phyloP scores from a whole-genome alignment of 2,329 filamentous ascomycete species.

The Epicoccum sorghinum region DNA sequence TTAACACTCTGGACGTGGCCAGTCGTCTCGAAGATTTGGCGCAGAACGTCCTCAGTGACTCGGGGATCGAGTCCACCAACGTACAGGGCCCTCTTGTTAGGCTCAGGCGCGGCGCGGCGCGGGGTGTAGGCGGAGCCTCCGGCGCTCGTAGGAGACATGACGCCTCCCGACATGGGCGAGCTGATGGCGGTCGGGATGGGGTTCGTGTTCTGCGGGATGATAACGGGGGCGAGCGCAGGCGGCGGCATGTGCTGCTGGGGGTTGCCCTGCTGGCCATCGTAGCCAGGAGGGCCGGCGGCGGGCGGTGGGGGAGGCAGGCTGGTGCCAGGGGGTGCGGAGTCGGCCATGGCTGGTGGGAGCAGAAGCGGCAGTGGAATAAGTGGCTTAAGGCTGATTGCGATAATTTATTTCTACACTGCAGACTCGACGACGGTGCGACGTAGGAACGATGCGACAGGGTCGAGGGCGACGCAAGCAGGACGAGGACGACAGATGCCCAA shows the following conservation, averaged over 20 bases:
- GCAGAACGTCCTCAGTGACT: constrained; percentile 93
- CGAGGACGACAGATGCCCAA: constrained; percentile 15
- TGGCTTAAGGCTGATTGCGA: constrained; percentile 1
- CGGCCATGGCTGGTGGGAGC: constrained; percentile 68
- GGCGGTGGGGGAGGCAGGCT: constrained; percentile 75
- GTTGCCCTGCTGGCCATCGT: constrained; percentile 63
- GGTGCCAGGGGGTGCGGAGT: constrained; percentile 67
- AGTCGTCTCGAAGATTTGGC: constrained; percentile 98
- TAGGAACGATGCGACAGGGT: constrained; percentile 15
- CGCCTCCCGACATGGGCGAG: constrained; percentile 77
- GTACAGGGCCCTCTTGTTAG: constrained; percentile 97
- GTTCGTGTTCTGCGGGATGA: constrained; percentile 95
- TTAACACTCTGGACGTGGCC: constrained; percentile 98
- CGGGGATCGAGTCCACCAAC: constrained; percentile 93
- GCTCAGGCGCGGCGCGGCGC: constrained; percentile 91
- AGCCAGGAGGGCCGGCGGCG: constrained; percentile 74
- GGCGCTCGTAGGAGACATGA: constrained; percentile 81
- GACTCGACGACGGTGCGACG: constrained; percentile 2
- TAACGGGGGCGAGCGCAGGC: constrained; percentile 79
- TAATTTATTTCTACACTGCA: constrained; percentile 7
- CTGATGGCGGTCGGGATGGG: constrained; percentile 92
- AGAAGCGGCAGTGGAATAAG: constrained; percentile 15
- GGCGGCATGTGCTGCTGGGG: constrained; percentile 83
- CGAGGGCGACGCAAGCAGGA: constrained; percentile 12
- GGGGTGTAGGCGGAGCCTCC: constrained; percentile 72